Evolutionary conservation across 352 stramenopile species (phyloP).

Genomic region (Phytophthora litchii): DNA sequence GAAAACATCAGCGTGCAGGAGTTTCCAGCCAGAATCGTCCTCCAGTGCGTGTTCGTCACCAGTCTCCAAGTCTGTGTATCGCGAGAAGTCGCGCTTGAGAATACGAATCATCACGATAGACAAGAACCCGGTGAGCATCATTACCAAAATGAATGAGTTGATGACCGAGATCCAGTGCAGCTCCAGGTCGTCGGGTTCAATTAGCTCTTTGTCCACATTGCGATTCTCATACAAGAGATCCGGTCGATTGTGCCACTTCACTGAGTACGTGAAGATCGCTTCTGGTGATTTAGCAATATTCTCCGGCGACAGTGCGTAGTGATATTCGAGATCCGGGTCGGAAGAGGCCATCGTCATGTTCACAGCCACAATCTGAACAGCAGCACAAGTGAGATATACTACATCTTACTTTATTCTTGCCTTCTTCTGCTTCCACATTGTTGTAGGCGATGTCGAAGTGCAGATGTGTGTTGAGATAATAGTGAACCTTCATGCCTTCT

Average conservation of each 20-base stretch:
- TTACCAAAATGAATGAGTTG: slow-evolving; percentile 98
- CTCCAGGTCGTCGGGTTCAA: slow-evolving; percentile 66
- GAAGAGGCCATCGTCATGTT: slow-evolving; percentile 72
- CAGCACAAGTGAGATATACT: slow-evolving; percentile 1
- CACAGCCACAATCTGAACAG: slow-evolving; percentile 61
- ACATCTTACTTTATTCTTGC: slow-evolving; percentile 62
- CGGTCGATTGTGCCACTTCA: slow-evolving; percentile 93
- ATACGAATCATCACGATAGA: slow-evolving; percentile 97
- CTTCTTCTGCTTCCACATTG: slow-evolving; percentile 83
- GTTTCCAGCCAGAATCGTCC: slow-evolving; percentile 98
- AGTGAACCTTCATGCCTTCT: slow-evolving; percentile 68
- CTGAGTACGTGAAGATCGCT: slow-evolving; percentile 94
- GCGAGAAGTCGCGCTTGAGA: slow-evolving; percentile 98
- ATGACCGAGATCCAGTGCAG: slow-evolving; percentile 99
- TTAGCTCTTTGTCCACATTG: slow-evolving; percentile 72
- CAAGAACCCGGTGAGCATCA: slow-evolving; percentile 97
- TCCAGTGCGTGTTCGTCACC: slow-evolving; percentile 84
- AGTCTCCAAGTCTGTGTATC: slow-evolving; percentile 95
- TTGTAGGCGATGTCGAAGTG: slow-evolving; percentile 97
- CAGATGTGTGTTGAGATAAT: slow-evolving; percentile 96
- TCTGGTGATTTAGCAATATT: slow-evolving; percentile 54
- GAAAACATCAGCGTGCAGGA: slow-evolving; percentile 97
- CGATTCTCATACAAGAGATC: slow-evolving; percentile 90
- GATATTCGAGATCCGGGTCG: slow-evolving; percentile 63
- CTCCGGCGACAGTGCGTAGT: slow-evolving; percentile 53